Evolutionary conservation across 116 monocot genomes (phyloP).

Genomic region (Iris pallida): DNA sequence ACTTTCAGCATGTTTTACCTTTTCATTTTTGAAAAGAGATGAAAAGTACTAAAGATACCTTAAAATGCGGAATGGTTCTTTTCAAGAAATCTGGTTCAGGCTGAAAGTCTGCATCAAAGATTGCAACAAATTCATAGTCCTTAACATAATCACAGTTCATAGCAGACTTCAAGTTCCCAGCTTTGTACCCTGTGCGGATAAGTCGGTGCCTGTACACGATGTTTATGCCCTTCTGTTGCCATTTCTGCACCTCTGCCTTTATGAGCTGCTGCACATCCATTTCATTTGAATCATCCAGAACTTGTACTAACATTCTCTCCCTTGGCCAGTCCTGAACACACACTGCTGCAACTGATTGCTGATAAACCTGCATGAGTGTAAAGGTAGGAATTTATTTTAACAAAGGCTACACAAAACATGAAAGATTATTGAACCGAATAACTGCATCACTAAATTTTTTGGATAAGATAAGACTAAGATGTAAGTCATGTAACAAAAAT

Average conservation of each 20-base stretch:
- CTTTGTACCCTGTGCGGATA: conserved; percentile 60
- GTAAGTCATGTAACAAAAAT: too few relatives aligned
- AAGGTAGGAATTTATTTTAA: too few relatives aligned
- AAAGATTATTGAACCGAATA: too few relatives aligned
- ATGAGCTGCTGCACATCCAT: conserved; percentile 46
- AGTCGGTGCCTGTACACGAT: conserved; percentile 58
- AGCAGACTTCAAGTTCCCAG: conserved; percentile 64
- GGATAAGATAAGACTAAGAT: too few relatives aligned
- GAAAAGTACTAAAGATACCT: conserved; percentile 19
- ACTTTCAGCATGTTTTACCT: too few relatives aligned
- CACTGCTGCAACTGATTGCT: conserved; percentile 60
- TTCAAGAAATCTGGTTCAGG: conserved; percentile 57
- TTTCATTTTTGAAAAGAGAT: too few relatives aligned
- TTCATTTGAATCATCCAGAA: conserved; percentile 67
- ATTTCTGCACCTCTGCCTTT: conserved; percentile 66
- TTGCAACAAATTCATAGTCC: too few relatives aligned
- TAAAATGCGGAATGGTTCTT: conserved; percentile 66
- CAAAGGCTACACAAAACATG: too few relatives aligned
- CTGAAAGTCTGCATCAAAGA: conserved; percentile 76
- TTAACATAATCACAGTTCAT: conserved; percentile 65
- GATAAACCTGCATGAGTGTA: conserved; percentile 58
- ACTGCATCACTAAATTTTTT: too few relatives aligned
- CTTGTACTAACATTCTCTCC: conserved; percentile 64
- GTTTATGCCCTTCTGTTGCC: conserved; percentile 58
- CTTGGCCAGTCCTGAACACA: conserved; percentile 66